Evolutionary conservation across 2,329 filamentous ascomycete genomes (phyloP).

Genomic region (Fusarium drepaniforme): DNA sequence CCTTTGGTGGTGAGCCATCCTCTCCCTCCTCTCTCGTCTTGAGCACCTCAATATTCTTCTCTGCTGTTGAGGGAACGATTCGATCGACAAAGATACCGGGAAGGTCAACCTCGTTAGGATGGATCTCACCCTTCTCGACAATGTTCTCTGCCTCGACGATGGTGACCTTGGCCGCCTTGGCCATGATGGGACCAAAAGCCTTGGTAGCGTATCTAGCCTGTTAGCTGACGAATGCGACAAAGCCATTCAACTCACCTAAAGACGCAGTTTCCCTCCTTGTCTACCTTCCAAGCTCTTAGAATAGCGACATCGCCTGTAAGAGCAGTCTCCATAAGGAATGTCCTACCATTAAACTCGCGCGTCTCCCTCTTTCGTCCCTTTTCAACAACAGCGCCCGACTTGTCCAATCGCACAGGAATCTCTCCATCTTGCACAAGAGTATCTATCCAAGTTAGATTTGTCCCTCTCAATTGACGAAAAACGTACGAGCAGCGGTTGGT

Average conservation of each 20-base stretch:
- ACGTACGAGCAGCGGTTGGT: slow-evolving; percentile 75
- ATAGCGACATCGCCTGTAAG: slow-evolving; percentile 83
- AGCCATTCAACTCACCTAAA: slow-evolving; percentile 66
- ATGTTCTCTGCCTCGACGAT: slow-evolving; percentile 91
- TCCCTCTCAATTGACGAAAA: rapidly evolving
- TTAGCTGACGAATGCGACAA: not conserved
- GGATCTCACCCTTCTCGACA: slow-evolving; percentile 78
- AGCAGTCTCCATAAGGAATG: slow-evolving; percentile 82
- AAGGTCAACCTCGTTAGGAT: slow-evolving; percentile 80
- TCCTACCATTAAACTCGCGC: slow-evolving; percentile 78
- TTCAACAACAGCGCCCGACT: slow-evolving; percentile 71
- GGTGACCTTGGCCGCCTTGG: slow-evolving; percentile 81
- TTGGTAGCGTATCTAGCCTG: slow-evolving; percentile 74
- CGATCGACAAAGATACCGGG: slow-evolving; percentile 87
- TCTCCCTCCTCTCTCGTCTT: slow-evolving; percentile 64
- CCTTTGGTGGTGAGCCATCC: slow-evolving; percentile 51
- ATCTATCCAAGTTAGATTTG: slow-evolving; percentile 51
- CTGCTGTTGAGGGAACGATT: slow-evolving; percentile 78
- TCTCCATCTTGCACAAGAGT: slow-evolving; percentile 77
- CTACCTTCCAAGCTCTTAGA: slow-evolving; percentile 80
- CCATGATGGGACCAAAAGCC: slow-evolving; percentile 82
- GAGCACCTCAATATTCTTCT: slow-evolving; percentile 79
- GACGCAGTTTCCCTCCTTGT: slow-evolving; percentile 82
- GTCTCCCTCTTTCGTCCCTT: slow-evolving; percentile 76
- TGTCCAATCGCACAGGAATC: slow-evolving; percentile 73